Conservation (phyloP, 1,284 basidiomycete species). For the Puccinia horiana region DNA sequence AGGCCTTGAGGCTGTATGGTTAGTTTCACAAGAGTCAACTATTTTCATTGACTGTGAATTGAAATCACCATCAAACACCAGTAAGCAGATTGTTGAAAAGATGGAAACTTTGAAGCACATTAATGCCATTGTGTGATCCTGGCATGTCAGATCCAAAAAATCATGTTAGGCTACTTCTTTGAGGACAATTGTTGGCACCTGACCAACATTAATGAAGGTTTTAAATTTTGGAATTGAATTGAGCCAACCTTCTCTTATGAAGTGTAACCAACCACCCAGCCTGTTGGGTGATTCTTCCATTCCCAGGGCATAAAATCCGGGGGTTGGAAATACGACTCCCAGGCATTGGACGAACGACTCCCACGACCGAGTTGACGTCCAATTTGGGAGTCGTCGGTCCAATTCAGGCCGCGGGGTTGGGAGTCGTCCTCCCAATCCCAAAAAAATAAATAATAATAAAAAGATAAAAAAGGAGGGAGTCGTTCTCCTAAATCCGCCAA, state of each 20-base stretch:
- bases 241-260: not conserved
- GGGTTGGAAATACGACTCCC: too few species aligned
- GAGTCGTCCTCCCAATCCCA: too few species aligned
- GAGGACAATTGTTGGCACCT: not conserved
- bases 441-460: too few species aligned
- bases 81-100: not conserved
- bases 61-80: not conserved
- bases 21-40: too few species aligned
- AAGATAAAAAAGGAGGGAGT: too few species aligned
- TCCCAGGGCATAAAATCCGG: too few species aligned
- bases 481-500: too few species aligned
- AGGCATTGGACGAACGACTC: too few species aligned
- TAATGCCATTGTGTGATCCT: constrained; percentile 4
- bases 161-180: not conserved
- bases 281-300: not conserved
- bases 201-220: not conserved
- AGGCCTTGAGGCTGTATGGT: too few species aligned
- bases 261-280: not conserved
- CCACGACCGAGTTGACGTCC: too few species aligned
- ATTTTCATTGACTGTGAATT: not conserved
- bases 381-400: too few species aligned
- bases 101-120: not conserved
- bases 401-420: too few species aligned
- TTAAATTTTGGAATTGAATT: not conserved
- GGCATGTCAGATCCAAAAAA: constrained; percentile 23